A percentile compares a stretch with the other conserved stretches of the same genome.
These are phyloP conservation scores for Prinsepia uniflora DNA, from an alignment of 306 rosid species.

Conservation along the genomic window DNA sequence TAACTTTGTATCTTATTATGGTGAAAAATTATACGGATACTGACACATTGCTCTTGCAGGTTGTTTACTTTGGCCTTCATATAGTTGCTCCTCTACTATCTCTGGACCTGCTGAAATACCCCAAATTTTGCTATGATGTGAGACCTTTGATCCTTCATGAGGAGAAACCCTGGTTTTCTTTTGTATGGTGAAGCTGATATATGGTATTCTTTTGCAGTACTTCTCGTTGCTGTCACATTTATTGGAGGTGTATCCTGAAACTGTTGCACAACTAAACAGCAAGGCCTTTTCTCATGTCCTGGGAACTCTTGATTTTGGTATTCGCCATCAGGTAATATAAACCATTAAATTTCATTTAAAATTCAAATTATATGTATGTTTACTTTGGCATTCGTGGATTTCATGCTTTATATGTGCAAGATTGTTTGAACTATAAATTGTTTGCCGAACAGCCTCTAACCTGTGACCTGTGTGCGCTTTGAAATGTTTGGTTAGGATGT, in stretches of 20 bases:
- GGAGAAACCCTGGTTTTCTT: constrained; percentile 5
- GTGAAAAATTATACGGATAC: background rate
- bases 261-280: constrained; percentile 68
- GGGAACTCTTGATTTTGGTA: constrained; percentile 89
- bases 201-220: constrained; percentile 54
- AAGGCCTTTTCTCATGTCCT: constrained; percentile 76
- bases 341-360: background rate
- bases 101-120: constrained; percentile 85
- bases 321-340: constrained; percentile 69
- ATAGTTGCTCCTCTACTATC: constrained; percentile 79
- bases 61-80: constrained; percentile 94
- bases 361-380: background rate
- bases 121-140: constrained; percentile 90
- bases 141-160: constrained; percentile 30
- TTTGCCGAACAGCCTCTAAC: background rate
- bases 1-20: constrained; percentile 8
- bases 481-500: constrained; percentile 48
- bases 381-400: background rate
- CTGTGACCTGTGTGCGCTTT: constrained; percentile 1
- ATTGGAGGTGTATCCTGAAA: constrained; percentile 94
- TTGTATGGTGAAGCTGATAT: constrained; percentile 32
- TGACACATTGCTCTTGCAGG: constrained; percentile 53
- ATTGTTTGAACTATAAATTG: background rate
- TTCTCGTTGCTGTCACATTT: constrained; percentile 84
- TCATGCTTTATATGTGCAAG: too few relatives aligned